A percentile compares a stretch with the other conserved stretches of the same genome.
Evolutionary conservation across 2,329 filamentous ascomycete species (phyloP).

Genomic region (Cladobotryum protrusum): DNA sequence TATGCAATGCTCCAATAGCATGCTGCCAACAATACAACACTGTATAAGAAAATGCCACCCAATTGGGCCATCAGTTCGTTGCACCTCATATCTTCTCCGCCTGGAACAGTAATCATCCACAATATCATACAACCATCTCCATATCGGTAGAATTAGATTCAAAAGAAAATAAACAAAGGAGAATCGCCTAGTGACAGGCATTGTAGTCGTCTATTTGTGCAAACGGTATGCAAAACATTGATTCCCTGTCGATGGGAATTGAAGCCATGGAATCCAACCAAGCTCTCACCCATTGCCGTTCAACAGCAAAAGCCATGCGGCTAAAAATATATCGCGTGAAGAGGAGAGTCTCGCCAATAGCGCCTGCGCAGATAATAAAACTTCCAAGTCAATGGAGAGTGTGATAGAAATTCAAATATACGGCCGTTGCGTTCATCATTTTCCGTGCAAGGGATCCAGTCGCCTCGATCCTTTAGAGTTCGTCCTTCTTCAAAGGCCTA

Average conservation of each 20-base stretch:
- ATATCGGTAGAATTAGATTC: not conserved
- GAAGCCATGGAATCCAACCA: not conserved
- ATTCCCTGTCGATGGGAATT: not conserved
- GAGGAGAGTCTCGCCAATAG: not conserved
- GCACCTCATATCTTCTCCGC: no score
- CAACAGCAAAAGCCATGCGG: not conserved
- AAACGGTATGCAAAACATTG: not conserved
- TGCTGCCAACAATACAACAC: not conserved
- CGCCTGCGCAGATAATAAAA: conserved; percentile 1
- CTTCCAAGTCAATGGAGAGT: not conserved
- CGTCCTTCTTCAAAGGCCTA: no score
- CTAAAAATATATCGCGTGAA: not conserved
- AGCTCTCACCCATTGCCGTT: not conserved
- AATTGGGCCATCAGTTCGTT: not conserved
- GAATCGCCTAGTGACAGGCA: not conserved
- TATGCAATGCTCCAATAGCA: no score
- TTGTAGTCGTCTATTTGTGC: not conserved
- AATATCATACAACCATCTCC: not conserved
- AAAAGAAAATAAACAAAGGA: not conserved
- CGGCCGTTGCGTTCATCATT: no score
- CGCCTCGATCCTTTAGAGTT: no score
- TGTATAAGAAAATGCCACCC: not conserved
- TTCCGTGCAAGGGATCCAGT: no score
- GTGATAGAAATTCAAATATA: no score
- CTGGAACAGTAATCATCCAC: not conserved